Evolutionary conservation across 257 asterid species (phyloP).

Genomic region (Nicotiana sylvestris): DNA sequence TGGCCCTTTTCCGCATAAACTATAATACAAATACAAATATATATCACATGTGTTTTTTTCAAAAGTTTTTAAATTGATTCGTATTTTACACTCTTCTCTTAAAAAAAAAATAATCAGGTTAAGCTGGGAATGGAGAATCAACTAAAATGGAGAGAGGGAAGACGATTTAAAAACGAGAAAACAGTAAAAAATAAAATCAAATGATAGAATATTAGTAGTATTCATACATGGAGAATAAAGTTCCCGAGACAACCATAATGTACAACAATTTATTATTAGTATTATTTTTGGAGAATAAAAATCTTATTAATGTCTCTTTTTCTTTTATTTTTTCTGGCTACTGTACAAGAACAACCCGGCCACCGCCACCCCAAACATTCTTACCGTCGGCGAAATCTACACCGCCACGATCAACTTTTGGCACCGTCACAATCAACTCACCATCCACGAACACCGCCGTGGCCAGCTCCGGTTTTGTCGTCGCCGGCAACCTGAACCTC

Average conservation of each 20-base stretch:
- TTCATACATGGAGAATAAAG: neutral
- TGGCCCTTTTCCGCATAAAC: too few species aligned
- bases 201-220: neutral
- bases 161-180: neutral
- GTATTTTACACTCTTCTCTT: neutral
- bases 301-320: neutral
- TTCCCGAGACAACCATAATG: neutral
- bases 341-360: conserved; percentile 39
- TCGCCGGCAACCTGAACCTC: conserved; percentile 54
- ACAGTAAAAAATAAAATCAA: neutral
- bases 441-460: conserved; percentile 38
- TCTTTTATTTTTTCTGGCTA: conserved; percentile 6
- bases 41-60: too few species aligned
- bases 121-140: neutral
- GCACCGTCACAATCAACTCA: conserved; percentile 53
- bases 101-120: too few species aligned
- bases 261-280: neutral
- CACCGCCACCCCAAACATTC: conserved; percentile 32
- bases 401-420: conserved; percentile 27
- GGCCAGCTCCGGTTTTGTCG: conserved; percentile 46
- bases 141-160: neutral
- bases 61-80: neutral
- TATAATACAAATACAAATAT: neutral
- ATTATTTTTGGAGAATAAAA: conserved; percentile 12
- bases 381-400: conserved; percentile 23